Base-by-base conservation (phyloP, 2,329 filamentous ascomycete species). In the Phialemonium atrogriseum region DNA sequence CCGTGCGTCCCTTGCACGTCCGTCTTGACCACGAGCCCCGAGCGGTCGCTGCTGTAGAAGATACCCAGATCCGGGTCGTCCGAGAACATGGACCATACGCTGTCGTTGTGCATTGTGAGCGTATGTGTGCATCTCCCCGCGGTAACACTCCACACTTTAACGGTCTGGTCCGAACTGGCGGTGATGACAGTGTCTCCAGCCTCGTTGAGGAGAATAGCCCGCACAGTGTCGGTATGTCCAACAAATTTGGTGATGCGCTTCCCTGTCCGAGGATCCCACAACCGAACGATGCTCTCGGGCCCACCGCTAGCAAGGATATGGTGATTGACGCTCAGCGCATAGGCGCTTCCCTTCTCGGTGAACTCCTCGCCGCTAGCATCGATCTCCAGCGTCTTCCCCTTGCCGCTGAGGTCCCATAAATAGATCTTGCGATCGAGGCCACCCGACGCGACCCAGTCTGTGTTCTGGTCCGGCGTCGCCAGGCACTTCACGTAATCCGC, bases 61-160 rank as follows among this genome's bases (percentile, higher is more conserved):
- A 94, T 74, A 8, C 81, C 80, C 4, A 98, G 70, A 36, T 82
- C 73, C 1, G 88, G 87, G 46, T 94, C 77, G 33, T 89, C 80
- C 0, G 91, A 95, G 57, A 83, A 94, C 14, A 98, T 68, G 2
- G 86, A 93, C 91, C 91, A 98, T 14, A 98, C 85, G 52, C 88
- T 95, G 51, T 94, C 87, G 51, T 94, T 94, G 60, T 98, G 91
- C 91, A 98, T 98, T 33, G 88, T 95, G 46, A 98, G 73, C 1
- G 91, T 98, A 58, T 95, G 86, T 81, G 96, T 89, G 67, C 91
- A 98, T 45, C 91, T 74, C 34, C 91, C 91, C 14, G 87, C 89
- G 9, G 84, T 91, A 45, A 96, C 80, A 44, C 88, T 95, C 91
- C 91, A 98, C 36, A 96, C 77, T 62, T 98, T 98, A 63, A 98